phyloP scores from a whole-genome alignment of 2,329 filamentous ascomycete species.

The Penicillium sp. region DNA sequence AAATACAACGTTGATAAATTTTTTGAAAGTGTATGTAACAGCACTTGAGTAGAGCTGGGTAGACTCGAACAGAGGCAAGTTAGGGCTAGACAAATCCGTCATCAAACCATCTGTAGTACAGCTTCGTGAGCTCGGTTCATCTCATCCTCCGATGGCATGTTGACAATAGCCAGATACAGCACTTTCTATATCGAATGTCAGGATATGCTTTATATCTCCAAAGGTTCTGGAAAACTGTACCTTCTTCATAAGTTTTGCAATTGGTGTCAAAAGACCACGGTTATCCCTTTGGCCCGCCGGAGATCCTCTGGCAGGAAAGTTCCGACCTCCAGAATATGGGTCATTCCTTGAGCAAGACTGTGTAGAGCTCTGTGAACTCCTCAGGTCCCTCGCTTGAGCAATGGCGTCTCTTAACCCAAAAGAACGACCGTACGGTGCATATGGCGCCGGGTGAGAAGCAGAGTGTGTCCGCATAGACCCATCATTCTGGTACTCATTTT shows the following conservation, averaged over 20 bases:
- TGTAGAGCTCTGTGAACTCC: neutral
- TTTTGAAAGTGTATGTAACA: no score
- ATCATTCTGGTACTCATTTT: neutral
- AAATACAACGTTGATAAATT: neutral
- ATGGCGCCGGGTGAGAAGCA: conserved; percentile 2
- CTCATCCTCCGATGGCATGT: conserved; percentile 50
- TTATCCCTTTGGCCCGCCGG: neutral
- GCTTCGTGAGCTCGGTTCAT: conserved; percentile 28
- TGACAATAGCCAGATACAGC: conserved; percentile 54
- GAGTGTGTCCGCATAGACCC: neutral
- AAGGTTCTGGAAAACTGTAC: conserved; percentile 11
- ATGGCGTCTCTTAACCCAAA: conserved; percentile 6
- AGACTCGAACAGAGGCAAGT: no score
- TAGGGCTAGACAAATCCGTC: neutral
- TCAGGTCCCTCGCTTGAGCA: neutral
- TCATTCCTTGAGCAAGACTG: neutral
- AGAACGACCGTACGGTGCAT: conserved; percentile 10
- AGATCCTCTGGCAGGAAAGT: neutral
- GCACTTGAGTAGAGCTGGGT: no score
- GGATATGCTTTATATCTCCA: neutral
- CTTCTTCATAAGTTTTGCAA: conserved; percentile 32
- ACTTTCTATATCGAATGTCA: conserved; percentile 43
- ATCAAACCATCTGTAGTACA: neutral
- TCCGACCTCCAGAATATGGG: neutral
- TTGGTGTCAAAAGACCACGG: conserved; percentile 6